phyloP scores from a whole-genome alignment of 257 asterid genomes.

The Fraxinus excelsior region DNA sequence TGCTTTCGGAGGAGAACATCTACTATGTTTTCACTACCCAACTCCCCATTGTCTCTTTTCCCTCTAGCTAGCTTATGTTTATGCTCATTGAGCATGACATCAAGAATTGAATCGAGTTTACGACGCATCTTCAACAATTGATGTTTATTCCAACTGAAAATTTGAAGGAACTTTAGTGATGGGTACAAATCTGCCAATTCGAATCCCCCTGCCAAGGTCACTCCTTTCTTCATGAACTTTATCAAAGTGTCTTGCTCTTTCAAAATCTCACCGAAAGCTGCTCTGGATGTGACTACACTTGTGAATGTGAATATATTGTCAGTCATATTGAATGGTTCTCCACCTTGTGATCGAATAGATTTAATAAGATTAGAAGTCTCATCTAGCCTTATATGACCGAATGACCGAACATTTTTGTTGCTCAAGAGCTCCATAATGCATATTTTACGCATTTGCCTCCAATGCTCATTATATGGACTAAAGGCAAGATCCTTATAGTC shows the following conservation, averaged over 20 bases:
- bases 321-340: background rate
- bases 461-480: slow-evolving; percentile 13
- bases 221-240: background rate
- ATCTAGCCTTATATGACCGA: background rate
- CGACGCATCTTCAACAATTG: slow-evolving; percentile 5
- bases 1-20: slow-evolving; percentile 2
- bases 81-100: slow-evolving; percentile 11
- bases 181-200: slow-evolving; percentile 20
- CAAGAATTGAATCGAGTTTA: slow-evolving; percentile 1
- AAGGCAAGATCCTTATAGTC: background rate
- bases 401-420: slow-evolving; percentile 8
- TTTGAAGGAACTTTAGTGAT: slow-evolving; percentile 2
- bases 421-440: slow-evolving; percentile 15
- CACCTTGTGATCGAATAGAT: background rate
- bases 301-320: background rate
- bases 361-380: background rate
- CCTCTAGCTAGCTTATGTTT: background rate
- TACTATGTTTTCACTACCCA: background rate
- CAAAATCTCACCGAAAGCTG: slow-evolving; percentile 9
- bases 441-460: too few relatives aligned
- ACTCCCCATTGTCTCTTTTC: too few relatives aligned
- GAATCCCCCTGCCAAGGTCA: background rate
- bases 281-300: background rate
- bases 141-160: background rate
- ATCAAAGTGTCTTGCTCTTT: background rate